Conservation (phyloP, 2,329 filamentous ascomycete species). For the Lecanicillium sp. region DNA sequence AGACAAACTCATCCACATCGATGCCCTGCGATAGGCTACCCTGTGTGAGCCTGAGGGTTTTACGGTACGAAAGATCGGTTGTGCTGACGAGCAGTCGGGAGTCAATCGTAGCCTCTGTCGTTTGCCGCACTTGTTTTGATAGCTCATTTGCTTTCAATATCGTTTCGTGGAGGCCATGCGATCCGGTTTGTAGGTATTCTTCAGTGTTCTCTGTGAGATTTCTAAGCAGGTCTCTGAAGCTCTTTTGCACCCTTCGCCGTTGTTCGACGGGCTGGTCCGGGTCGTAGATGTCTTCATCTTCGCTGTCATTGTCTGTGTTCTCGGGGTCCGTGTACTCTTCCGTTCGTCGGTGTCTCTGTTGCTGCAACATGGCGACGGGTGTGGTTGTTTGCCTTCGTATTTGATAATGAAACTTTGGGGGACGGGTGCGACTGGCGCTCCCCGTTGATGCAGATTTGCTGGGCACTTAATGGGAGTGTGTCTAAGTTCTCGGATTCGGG, state of each 20-base stretch:
- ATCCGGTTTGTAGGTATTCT: slow-evolving; percentile 61
- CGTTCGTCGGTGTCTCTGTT: slow-evolving; percentile 7
- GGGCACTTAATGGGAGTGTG: too few species aligned
- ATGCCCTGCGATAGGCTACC: slow-evolving; percentile 68
- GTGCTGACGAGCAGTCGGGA: slow-evolving; percentile 76
- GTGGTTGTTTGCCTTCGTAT: too few species aligned
- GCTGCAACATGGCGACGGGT: slow-evolving; percentile 3
- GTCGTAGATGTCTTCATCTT: slow-evolving; percentile 53
- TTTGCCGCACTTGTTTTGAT: slow-evolving; percentile 70
- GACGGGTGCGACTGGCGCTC: too few species aligned
- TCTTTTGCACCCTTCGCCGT: slow-evolving; percentile 62
- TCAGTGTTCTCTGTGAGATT: slow-evolving; percentile 59
- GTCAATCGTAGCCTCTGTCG: slow-evolving; percentile 83
- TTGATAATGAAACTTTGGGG: slow-evolving; percentile 8
- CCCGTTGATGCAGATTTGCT: too few species aligned
- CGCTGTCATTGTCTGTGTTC: slow-evolving; percentile 11
- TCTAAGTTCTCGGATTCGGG: too few species aligned
- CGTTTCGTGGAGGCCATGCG: slow-evolving; percentile 56
- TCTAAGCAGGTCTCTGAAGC: slow-evolving; percentile 60
- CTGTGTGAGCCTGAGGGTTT: slow-evolving; percentile 64
- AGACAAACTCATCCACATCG: slow-evolving; percentile 86
- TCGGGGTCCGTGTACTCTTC: too few species aligned
- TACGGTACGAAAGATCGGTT: slow-evolving; percentile 73
- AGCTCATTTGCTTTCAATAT: slow-evolving; percentile 59
- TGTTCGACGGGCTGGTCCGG: slow-evolving; percentile 74